Evolutionary conservation across 2,329 filamentous ascomycete species (phyloP).

Genomic region (Fusarium pseudonygamai): DNA sequence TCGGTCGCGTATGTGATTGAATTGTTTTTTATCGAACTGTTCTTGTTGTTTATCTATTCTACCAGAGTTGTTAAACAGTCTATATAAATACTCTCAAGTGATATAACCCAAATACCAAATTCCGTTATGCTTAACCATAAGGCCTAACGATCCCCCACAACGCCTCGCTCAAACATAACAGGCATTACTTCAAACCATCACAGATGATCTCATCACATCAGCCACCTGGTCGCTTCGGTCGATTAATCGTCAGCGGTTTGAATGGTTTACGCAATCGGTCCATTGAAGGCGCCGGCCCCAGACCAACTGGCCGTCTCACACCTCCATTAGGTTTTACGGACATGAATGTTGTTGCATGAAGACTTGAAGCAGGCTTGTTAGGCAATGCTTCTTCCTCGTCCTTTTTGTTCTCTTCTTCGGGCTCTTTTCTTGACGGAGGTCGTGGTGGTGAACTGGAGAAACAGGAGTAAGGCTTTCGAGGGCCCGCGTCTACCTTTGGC

Average conservation of each 20-base stretch:
- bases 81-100: conserved; percentile 23
- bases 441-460: conserved; percentile 67
- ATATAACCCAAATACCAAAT: background rate
- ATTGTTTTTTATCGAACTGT: conserved; percentile 1
- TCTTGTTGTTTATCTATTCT: background rate
- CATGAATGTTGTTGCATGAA: conserved; percentile 63
- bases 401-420: conserved; percentile 36
- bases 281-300: conserved; percentile 60
- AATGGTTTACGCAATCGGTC: conserved; percentile 64
- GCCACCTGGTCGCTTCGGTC: conserved; percentile 44
- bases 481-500: conserved; percentile 38
- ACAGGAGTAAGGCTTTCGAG: conserved; percentile 60
- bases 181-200: conserved; percentile 3
- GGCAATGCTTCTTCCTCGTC: conserved; percentile 42
- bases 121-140: conserved; percentile 41
- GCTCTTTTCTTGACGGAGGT: conserved; percentile 37
- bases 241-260: conserved; percentile 64
- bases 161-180: conserved; percentile 14
- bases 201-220: conserved; percentile 15
- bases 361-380: conserved; percentile 51
- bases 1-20: background rate
- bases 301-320: conserved; percentile 56
- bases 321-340: conserved; percentile 49
- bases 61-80: background rate
- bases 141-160: conserved; percentile 8